A percentile compares a stretch with the other conserved stretches of the same genome.
Evolutionary conservation across 768 basidiomycete species (phyloP).

Genomic region (Suillus placidus): DNA sequence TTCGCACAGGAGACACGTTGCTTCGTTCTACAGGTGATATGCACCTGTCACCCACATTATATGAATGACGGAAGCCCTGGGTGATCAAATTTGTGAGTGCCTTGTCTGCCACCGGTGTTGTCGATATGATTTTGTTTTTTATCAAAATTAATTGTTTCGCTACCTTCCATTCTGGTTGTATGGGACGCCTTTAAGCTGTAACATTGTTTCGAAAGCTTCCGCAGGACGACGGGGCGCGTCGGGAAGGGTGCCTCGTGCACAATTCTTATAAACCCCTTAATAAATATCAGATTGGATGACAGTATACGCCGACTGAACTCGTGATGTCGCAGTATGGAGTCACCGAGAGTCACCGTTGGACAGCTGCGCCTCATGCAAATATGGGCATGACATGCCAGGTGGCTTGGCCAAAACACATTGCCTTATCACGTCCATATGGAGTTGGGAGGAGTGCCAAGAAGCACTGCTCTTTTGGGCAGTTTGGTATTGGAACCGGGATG

Average conservation of each 20-base stretch:
- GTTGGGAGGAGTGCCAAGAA: not conserved
- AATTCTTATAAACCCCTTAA: not conserved
- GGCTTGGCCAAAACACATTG: not conserved
- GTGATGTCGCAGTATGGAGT: not conserved
- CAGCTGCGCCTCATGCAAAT: conserved; percentile 3
- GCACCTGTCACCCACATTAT: not conserved
- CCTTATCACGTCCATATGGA: not conserved
- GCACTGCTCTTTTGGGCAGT: not conserved
- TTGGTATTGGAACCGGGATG: not conserved
- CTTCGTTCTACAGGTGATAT: not conserved
- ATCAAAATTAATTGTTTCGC: not conserved
- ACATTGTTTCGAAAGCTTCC: not conserved
- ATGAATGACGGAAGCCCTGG: conserved; percentile 5
- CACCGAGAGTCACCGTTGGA: not conserved
- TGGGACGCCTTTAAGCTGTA: not conserved
- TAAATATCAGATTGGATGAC: conserved; percentile 1
- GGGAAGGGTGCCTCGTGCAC: conserved; percentile 1
- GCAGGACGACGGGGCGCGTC: not conserved
- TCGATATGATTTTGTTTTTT: not conserved
- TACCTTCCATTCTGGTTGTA: conserved; percentile 1
- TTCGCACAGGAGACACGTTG: not conserved
- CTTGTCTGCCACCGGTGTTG: not conserved
- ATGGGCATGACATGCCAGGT: not conserved
- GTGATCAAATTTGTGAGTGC: conserved; percentile 7
- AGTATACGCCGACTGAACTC: not conserved